Evolutionary conservation across 139 green algal species (phyloP).

Genomic region (Micromonas pusilla): DNA sequence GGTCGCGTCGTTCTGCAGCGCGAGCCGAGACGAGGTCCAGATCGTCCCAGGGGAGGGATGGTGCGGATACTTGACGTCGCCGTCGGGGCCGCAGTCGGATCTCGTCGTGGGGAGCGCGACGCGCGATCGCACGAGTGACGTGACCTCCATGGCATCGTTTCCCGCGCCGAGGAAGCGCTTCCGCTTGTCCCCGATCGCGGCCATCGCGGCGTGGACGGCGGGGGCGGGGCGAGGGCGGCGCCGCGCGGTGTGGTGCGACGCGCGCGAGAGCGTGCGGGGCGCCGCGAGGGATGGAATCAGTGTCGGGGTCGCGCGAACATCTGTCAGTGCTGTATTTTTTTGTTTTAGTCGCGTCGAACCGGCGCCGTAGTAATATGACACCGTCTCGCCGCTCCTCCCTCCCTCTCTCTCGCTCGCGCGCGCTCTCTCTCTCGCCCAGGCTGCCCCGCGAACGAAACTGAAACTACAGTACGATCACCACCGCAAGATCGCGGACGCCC

Average conservation of each 20-base stretch:
- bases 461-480: conserved; percentile 70
- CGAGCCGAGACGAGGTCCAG: not conserved
- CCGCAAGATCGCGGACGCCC: conserved; percentile 79
- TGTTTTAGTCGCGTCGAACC: no score
- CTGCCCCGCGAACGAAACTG: no score
- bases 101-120: not conserved
- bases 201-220: not conserved
- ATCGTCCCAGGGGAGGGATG: not conserved
- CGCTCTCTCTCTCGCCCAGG: no score
- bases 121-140: not conserved
- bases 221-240: not conserved
- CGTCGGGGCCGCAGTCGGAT: not conserved
- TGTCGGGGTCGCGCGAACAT: no score
- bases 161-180: not conserved
- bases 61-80: not conserved
- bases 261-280: not conserved
- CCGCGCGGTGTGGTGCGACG: no score
- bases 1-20: not conserved
- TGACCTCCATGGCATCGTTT: not conserved
- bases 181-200: not conserved
- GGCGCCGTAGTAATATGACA: no score
- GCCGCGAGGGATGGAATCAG: no score
- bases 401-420: no score
- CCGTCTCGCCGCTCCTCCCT: no score
- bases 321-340: no score